Conservation (phyloP, 2,329 filamentous ascomycete species). For the Sclerotinia nivalis region DNA sequence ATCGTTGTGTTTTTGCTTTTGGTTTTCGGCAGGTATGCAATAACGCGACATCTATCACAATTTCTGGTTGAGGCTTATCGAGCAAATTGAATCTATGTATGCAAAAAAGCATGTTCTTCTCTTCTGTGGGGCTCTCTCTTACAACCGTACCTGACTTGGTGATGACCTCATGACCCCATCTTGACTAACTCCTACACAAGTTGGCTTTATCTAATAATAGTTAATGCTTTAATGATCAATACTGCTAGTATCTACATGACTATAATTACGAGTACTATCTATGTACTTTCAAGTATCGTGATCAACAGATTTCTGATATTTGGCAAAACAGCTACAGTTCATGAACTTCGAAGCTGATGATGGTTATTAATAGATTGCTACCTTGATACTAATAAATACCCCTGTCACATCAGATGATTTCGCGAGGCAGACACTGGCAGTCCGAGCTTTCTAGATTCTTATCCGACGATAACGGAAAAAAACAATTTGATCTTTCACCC, state of each 20-base stretch:
- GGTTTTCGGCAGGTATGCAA: background rate
- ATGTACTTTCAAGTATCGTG: background rate
- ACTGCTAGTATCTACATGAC: background rate
- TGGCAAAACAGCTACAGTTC: background rate
- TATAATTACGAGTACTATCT: background rate
- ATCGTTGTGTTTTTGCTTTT: background rate
- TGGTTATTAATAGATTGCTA: background rate
- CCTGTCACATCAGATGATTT: background rate
- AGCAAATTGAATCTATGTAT: conserved; percentile 7
- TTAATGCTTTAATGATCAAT: background rate
- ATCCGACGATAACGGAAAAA: background rate
- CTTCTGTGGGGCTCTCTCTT: too few relatives aligned
- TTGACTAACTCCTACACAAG: background rate
- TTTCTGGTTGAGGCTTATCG: background rate
- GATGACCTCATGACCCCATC: background rate
- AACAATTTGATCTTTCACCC: background rate
- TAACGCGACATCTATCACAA: conserved; percentile 6
- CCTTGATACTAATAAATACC: too few relatives aligned
- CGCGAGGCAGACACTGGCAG: background rate
- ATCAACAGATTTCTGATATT: background rate
- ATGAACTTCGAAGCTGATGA: background rate
- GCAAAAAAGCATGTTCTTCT: background rate
- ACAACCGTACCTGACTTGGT: background rate
- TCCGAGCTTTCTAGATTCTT: background rate
- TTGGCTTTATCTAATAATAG: background rate